Base-by-base conservation (phyloP, 2,329 filamentous ascomycete species). In the Claviceps purpurea region DNA sequence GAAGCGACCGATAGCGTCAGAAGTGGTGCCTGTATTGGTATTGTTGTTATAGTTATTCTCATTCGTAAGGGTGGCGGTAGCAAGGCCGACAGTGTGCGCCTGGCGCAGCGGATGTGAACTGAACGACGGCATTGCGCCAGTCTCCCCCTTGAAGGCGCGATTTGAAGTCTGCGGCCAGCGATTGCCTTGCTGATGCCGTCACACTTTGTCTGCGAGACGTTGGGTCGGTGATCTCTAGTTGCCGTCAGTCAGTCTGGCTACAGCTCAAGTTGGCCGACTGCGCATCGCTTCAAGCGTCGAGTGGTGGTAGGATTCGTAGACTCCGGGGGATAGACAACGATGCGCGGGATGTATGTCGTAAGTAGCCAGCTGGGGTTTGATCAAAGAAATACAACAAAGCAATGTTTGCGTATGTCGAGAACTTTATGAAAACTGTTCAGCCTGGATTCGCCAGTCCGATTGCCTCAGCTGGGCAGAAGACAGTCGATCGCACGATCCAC, bases 21-120 rank as follows among this genome's bases (percentile, higher is more conserved):
- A 65, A 53, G 57, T 50, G 61, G 69, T 64, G 62, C 78, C 74
- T 60, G 69, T 62, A 44, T 70, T 64, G 16, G 45, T 52, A 5
- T 41, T 52, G 47, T 48, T 40, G 16, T 54, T 52, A 10, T 40
- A 49, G 39, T 49, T 34, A 13, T 50, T 47, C 5, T 50, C 30
- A n/a, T 38, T 44, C 40, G 20, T 38, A 11, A 52, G 48, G 30
- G 39, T 51, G 45, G 49, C 8, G 41, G 51, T 26, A 50, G 42
- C 34, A 40, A 55, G 51, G 62, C 79, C 76, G 60, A 69, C 62
- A 51, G 73, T 75, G 55, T 74, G 73, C 57, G 76, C 73, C 64
- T 81, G 78, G 58, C 77, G 74, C 54, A 82, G 73, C 51, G 77
- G 74, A 63, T 79, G 77, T 57, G 73, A 71, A 54, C 76, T 75